Conservation (phyloP, 2,329 filamentous ascomycete species). For the Juglanconis sp. region DNA sequence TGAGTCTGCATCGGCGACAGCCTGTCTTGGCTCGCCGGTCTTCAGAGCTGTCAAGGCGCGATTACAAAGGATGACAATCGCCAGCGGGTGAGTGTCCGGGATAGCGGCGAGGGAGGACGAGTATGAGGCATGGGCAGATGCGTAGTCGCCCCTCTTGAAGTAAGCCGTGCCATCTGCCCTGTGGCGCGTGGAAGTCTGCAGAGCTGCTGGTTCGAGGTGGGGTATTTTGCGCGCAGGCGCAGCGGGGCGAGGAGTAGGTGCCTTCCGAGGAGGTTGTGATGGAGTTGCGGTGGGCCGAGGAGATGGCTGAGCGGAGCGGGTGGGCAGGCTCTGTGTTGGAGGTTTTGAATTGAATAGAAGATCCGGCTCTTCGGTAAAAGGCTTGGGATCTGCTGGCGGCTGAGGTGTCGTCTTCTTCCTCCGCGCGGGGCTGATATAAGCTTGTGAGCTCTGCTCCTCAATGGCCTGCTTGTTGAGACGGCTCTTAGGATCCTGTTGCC, state of each 20-base stretch:
- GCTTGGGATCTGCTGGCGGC: conserved; percentile 35
- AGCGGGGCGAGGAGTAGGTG: conserved; percentile 40
- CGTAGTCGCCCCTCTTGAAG: conserved; percentile 93
- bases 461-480: conserved; percentile 69
- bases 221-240: conserved; percentile 58
- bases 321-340: conserved; percentile 32
- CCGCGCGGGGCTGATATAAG: conserved; percentile 82
- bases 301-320: conserved; percentile 37
- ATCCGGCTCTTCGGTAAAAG: conserved; percentile 52
- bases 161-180: conserved; percentile 79
- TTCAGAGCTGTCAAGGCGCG: conserved; percentile 87
- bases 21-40: conserved; percentile 84
- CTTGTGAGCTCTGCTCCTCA: conserved; percentile 77
- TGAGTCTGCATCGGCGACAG: conserved; percentile 78
- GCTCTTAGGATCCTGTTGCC: conserved; percentile 59
- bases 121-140: conserved; percentile 80
- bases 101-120: conserved; percentile 71
- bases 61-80: conserved; percentile 87
- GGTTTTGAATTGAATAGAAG: conserved; percentile 57
- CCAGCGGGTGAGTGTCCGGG: conserved; percentile 75
- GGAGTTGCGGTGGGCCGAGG: conserved; percentile 43
- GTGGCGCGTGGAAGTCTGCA: conserved; percentile 74
- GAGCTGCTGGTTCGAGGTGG: conserved; percentile 61
- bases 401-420: conserved; percentile 65
- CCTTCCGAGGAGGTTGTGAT: conserved; percentile 43